Conservation (phyloP, 108 stramenopile genomes). For the Mayamaea pseudoterrestris region DNA sequence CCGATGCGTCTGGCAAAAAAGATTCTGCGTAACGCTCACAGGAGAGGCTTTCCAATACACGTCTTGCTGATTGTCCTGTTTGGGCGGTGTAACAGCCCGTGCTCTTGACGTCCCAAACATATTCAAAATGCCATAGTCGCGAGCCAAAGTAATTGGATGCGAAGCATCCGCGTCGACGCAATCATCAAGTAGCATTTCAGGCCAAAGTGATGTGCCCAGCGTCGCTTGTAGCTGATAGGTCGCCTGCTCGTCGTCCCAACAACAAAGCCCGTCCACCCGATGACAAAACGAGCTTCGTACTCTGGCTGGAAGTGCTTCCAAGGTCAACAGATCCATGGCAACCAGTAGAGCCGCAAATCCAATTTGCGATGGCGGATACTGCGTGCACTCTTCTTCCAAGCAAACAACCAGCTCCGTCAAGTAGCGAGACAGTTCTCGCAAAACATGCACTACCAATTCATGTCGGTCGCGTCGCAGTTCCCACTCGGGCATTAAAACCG, state of each 20-base stretch:
- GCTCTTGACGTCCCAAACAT: too few species aligned
- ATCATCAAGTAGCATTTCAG: constrained; percentile 37
- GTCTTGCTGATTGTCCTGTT: too few species aligned
- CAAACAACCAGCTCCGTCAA: constrained; percentile 66
- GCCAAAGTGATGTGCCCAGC: constrained; percentile 25
- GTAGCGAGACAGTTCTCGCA: constrained; percentile 53
- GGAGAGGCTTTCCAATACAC: too few species aligned
- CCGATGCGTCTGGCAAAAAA: too few species aligned
- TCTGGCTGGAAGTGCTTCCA: constrained; percentile 13
- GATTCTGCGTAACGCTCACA: too few species aligned
- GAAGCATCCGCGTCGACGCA: constrained; percentile 12
- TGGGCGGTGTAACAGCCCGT: too few species aligned
- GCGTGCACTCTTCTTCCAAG: constrained; percentile 29
- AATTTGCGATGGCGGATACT: constrained; percentile 46
- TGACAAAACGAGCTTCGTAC: constrained; percentile 17
- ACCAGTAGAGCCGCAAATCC: constrained; percentile 58
- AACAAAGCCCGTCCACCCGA: constrained; percentile 6
- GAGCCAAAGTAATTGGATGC: constrained; percentile 42
- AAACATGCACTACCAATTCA: constrained; percentile 36
- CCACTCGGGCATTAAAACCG: constrained; percentile 24
- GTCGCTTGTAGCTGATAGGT: constrained; percentile 7
- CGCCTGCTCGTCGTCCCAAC: constrained; percentile 8
- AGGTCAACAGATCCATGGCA: constrained; percentile 49
- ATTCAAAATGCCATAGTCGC: constrained; percentile 30
- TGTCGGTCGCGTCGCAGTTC: constrained; percentile 1